Base-by-base conservation (phyloP, 2,329 filamentous ascomycete species). In the Colletotrichum ledebouriae region DNA sequence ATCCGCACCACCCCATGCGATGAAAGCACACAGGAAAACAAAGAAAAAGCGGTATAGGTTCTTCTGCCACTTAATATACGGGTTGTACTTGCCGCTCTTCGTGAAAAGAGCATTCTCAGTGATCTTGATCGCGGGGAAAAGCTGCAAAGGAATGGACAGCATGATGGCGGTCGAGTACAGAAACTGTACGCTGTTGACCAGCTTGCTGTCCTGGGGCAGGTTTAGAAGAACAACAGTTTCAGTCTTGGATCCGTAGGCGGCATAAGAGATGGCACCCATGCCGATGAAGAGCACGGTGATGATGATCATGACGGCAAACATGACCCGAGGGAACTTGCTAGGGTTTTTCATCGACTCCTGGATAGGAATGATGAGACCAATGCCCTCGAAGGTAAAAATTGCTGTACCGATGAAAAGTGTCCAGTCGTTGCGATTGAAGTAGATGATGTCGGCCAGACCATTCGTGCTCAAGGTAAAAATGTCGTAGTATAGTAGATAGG, bases 11-110 rank as follows among this genome's bases (percentile, higher is more conserved):
- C 91, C 90, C 94, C 94, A 99, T 2, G 95, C 95, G 72, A 99
- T 92, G 67, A 90, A 81, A 0, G 94, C 92, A 76, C 96, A 98
- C 25, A 96, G 80, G 75, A 93, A 88, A 58, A 98, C 96, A 71
- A 98, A 89, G 76, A 95, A 90, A 85, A 98, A 99, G 62, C 96
- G 91, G 84, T 97, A 99, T 39, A 92, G 84, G 74, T 99, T 99
- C 89, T 99, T 99, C 86, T 98, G 93, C 96, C 96, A 99, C 84
- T 99, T 99, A 84, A 99, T 97, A 77, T 93, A 96, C 0, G 94
- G 94, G 77, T 98, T 98, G 82, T 98, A 97, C 81, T 99, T 99
- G 73, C 96, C 94, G 71, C 94, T 97, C 76, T 92, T 87, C 25
- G 93, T 97, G 79, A 98, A 99, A 6, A 98, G 85, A 72, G 94